A percentile compares a stretch with the other conserved stretches of the same genome.
These are phyloP conservation scores for Buxus sempervirens DNA, from an alignment of 164 flowering plant species.

Conservation along the genomic window DNA sequence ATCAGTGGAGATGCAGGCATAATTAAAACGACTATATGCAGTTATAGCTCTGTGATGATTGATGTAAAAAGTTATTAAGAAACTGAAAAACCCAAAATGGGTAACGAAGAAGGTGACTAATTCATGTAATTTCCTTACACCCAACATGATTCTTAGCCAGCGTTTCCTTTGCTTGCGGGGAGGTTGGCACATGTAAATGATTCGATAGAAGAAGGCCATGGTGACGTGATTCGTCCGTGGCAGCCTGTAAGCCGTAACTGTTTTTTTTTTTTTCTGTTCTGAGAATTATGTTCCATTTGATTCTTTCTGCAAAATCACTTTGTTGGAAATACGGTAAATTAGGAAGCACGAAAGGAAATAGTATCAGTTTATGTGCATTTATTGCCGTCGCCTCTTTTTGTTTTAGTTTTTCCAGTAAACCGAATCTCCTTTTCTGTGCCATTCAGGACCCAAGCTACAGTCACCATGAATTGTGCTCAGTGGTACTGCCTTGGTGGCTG, in stretches of 20 bases:
- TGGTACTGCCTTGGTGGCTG: no score
- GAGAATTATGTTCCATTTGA: background rate
- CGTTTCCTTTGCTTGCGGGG: background rate
- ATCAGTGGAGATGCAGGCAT: background rate
- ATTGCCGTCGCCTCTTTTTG: no score
- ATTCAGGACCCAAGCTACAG: no score
- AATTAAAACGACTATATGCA: no score
- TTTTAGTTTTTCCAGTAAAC: no score
- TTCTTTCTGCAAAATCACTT: no score
- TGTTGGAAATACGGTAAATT: no score
- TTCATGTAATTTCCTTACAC: constrained; percentile 18
- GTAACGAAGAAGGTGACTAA: no score
- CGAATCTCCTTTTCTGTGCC: no score
- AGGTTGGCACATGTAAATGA: constrained; percentile 36
- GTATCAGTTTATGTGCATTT: no score
- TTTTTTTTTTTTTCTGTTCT: background rate
- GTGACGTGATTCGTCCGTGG: constrained; percentile 17
- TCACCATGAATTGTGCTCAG: no score
- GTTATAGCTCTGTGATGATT: constrained; percentile 4
- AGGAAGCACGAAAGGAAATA: no score
- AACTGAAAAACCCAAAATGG: background rate
- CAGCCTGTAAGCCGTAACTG: background rate
- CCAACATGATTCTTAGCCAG: constrained; percentile 17
- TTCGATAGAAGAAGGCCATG: constrained; percentile 26
- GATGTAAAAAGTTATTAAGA: constrained; percentile 18